Base-by-base conservation (phyloP, 345 rosid genomes). In the Murraya koenigii region DNA sequence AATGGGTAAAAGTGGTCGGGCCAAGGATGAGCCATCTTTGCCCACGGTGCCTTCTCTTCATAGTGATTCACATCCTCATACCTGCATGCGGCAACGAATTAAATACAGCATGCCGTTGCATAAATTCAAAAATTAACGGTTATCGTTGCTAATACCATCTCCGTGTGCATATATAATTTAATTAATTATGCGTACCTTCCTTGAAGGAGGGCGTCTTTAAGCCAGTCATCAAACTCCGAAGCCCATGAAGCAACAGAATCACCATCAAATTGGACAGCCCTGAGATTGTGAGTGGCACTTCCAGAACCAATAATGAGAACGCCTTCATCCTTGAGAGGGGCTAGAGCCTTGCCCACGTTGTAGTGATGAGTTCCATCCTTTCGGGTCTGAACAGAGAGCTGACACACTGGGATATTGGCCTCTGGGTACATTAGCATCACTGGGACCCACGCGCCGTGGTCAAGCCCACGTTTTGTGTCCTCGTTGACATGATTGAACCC, bases 371-470 rank as follows among this genome's bases (percentile, higher is more conserved):
- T 85, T 32, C 87, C 98, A 60, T 81, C 92, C 66, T 79, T 81
- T 1, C 77, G 11, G 1, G 88, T 71, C 79, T 94, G 99, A 74
- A 96, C 82, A 7, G 99, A 96, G 74, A 96, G 94, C 77, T 96
- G 98, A 58, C 97, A 92, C 28, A 92, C 84, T 0, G 98, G 99
- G 56, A 92, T 88, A 69, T 94, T 88, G 1, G 91, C 94, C 72
- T 92, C 97, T 0, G 99, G 99, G 70, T 91, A 96, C 99, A 96
- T 96, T 70, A 94, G 84, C 95, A 92, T 90, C 20, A 96, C 76
- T 6, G 97, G 98, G 75, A 91, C 90, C 99, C 99, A 96, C 25
- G 98, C 95, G 9, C 99, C 99, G 65, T 96, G 99, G 82, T 96
- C 99, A 55, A 96, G 87, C 54, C 99, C 98, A 5, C 97, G 89